Conservation (phyloP, 495 filamentous ascomycete species). For the Rostrohypoxylon terebratum region DNA sequence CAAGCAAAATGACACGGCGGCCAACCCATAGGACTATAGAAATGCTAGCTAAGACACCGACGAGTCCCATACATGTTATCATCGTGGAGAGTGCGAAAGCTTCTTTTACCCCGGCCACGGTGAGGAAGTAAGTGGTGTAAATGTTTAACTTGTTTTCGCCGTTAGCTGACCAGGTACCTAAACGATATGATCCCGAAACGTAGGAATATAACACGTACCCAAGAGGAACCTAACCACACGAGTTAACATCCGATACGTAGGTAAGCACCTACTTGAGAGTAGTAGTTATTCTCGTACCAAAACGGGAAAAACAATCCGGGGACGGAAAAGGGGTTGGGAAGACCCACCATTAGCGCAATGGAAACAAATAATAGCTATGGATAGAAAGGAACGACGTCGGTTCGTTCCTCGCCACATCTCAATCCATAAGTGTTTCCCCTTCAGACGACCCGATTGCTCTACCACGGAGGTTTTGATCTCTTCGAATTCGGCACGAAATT, state of each 20-base stretch:
- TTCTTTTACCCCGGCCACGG: slow-evolving; percentile 62
- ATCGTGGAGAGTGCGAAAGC: slow-evolving; percentile 65
- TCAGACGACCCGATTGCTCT: slow-evolving; percentile 53
- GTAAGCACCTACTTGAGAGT: too few relatives aligned
- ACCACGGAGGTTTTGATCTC: slow-evolving; percentile 60
- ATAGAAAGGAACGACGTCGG: slow-evolving; percentile 46
- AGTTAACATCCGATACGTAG: neutral
- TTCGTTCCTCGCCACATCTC: slow-evolving; percentile 59
- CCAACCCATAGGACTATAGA: slow-evolving; percentile 60
- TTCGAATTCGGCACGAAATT: slow-evolving; percentile 59
- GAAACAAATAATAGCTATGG: slow-evolving; percentile 49
- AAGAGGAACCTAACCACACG: slow-evolving; percentile 44
- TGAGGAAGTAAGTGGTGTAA: slow-evolving; percentile 60
- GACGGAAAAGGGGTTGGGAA: neutral
- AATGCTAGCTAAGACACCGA: slow-evolving; percentile 61
- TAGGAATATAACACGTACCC: slow-evolving; percentile 17
- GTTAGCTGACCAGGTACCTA: neutral
- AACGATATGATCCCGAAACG: neutral
- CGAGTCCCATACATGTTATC: slow-evolving; percentile 61
- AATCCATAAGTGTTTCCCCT: slow-evolving; percentile 53
- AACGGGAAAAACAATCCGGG: neutral
- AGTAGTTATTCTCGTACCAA: neutral
- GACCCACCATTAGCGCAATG: slow-evolving; percentile 49
- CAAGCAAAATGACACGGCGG: slow-evolving; percentile 60
- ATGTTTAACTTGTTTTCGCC: slow-evolving; percentile 21